Evolutionary conservation across 2,329 filamentous ascomycete species (phyloP), one percentile per base, ranked within the genome.

Genomic region (Hypoxylon sp.): DNA sequence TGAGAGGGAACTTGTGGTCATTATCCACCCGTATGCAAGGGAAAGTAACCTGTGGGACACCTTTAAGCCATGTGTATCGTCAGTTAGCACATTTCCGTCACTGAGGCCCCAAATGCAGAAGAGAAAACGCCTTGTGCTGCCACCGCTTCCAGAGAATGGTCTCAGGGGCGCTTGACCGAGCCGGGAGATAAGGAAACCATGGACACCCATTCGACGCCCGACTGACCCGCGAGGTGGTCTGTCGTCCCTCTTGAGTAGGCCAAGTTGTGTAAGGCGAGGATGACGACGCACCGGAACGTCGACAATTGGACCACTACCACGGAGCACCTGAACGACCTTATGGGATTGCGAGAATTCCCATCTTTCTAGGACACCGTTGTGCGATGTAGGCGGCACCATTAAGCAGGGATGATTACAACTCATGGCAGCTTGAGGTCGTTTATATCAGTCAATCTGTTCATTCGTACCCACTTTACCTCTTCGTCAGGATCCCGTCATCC

Each of bases 351-450:
- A 54, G 56, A 61, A 64, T 60, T 64, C 40, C 57, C 56, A 61
- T 67, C 53, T 62, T 50, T 69, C 54, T 67, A 65, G 36, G 33
- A 56, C 50, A 60, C 63, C 64, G 67, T 16, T 64, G 67, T 69
- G 60, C 50, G 50, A 69, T 56, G 66, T 22, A 60, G 42, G 12
- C 26, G 57, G 38, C 51, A 48, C 51, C 49, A 58, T 67, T 50
- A 33, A 33, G 54, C 64, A 65, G 53, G 61, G 61, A 48, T 54
- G 24, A 51, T 54, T 16, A 51, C 33, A 51, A 53, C n/a, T 60
- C 33, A 53, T 58, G 59, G 62, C 46, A 54, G 30, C 36, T 55
- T 54, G 40, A 40, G 57, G 46, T 36, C 33, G 54, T 67, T 69
- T 69, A 69, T 69, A 69, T 67, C 28, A 69, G 20, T 61, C 54